Conservation (phyloP, 2,329 filamentous ascomycete species). For the Lachnellula occidentalis region DNA sequence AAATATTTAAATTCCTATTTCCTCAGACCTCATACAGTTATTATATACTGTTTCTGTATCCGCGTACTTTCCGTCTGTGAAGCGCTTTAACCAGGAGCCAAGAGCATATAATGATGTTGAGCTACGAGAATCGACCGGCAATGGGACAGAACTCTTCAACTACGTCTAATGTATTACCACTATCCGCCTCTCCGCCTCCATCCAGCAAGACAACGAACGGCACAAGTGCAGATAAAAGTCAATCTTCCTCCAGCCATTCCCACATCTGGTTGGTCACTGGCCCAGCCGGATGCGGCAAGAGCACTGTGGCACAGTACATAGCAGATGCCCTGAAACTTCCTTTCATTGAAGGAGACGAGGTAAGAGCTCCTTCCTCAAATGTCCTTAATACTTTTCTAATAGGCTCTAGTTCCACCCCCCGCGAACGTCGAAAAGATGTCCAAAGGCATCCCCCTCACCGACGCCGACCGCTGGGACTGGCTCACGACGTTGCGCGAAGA, state of each 20-base stretch:
- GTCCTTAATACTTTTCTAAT: slow-evolving; percentile 9
- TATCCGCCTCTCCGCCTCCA: slow-evolving; percentile 6
- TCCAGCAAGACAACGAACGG: slow-evolving; percentile 17
- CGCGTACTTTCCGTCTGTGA: neutral
- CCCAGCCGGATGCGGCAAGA: slow-evolving; percentile 75
- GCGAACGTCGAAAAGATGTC: slow-evolving; percentile 91
- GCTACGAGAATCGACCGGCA: slow-evolving; percentile 25
- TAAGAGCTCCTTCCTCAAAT: slow-evolving; percentile 38
- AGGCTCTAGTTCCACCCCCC: slow-evolving; percentile 59
- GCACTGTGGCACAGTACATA: slow-evolving; percentile 63
- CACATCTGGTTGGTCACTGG: slow-evolving; percentile 80
- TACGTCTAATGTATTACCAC: slow-evolving; percentile 24
- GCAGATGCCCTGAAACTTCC: slow-evolving; percentile 58
- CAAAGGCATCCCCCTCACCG: slow-evolving; percentile 75
- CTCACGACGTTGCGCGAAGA: slow-evolving; percentile 71
- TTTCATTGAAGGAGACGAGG: slow-evolving; percentile 74
- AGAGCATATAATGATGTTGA: slow-evolving; percentile 22
- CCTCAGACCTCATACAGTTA: neutral
- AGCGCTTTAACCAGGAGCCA: neutral
- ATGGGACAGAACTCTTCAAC: slow-evolving; percentile 23
- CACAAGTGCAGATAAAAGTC: slow-evolving; percentile 4
- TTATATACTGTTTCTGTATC: too few species aligned
- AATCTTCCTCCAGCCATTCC: slow-evolving; percentile 35
- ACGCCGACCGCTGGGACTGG: slow-evolving; percentile 98
- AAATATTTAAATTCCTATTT: neutral